These are phyloP conservation scores for Fusarium sp. DNA, from an alignment of 2,329 filamentous ascomycete species.

Conservation along the genomic window DNA sequence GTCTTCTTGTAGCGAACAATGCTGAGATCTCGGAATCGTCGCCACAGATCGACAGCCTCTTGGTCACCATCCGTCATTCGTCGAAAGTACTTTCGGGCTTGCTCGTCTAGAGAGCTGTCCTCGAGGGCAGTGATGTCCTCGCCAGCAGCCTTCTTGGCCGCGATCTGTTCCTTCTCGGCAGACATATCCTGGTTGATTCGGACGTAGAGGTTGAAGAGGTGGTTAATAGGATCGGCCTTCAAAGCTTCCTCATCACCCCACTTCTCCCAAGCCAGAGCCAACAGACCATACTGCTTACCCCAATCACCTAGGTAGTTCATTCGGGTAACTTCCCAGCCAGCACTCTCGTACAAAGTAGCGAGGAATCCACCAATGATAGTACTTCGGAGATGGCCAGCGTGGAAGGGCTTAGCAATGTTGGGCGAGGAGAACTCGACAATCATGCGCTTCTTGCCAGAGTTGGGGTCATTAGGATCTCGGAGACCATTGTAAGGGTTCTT, in stretches of 20 bases:
- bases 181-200: constrained; percentile 76
- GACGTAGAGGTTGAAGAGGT: constrained; percentile 85
- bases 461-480: constrained; percentile 69
- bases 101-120: constrained; percentile 74
- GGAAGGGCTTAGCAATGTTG: constrained; percentile 88
- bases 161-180: constrained; percentile 74
- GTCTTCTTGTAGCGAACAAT: constrained; percentile 75
- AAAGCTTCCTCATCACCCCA: constrained; percentile 81
- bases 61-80: constrained; percentile 76
- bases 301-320: constrained; percentile 67
- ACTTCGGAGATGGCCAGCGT: constrained; percentile 79
- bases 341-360: constrained; percentile 75
- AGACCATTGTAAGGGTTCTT: constrained; percentile 68
- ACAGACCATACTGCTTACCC: constrained; percentile 46
- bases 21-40: constrained; percentile 73
- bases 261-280: constrained; percentile 77
- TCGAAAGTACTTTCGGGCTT: constrained; percentile 78
- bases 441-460: constrained; percentile 71
- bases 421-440: constrained; percentile 87
- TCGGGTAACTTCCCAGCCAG: constrained; percentile 77
- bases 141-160: constrained; percentile 64
- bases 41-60: constrained; percentile 70
- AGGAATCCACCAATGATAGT: constrained; percentile 85
- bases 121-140: constrained; percentile 61
- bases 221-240: constrained; percentile 79